Base-by-base conservation (phyloP, 768 basidiomycete species). In the Kwoniella sp. region DNA sequence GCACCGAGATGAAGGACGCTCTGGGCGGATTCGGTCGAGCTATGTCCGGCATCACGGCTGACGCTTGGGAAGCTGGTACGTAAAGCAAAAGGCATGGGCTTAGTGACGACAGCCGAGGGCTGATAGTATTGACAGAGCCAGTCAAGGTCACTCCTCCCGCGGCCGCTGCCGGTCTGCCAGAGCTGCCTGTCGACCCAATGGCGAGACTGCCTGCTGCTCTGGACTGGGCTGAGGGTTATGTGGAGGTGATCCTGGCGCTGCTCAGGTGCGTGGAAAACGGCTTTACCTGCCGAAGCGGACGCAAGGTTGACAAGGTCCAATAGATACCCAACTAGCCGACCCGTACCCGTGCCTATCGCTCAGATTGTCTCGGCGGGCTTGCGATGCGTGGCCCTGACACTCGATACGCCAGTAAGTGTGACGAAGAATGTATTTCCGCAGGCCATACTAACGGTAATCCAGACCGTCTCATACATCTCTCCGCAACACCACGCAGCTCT, bases 311-410 rank as follows among this genome's bases (percentile, higher is more conserved):
- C 49, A 55, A 32, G 43, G 22, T 12, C 4, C 20, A 12, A 8
- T 37, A 71, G 67, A 29, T 66, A 57, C 37, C 53, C 52, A 15
- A 69, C 69, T 1, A 46, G 53, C 23, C 60, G 74, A 50, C 67
- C 71, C 6, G 74, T 75, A 6, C 60, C 71, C 1, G 57, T 75
- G 0, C 74, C 74, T 2, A 59, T 75, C 27, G 74, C 69, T 29
- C 53, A 56, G 26, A 36, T 75, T 15, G 62, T 73, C 12, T 57
- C 65, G 0, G 59, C 70, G 10, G 67, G 62, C 12, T 36, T 73
- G 31, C 52, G 70, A 46, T 64, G 67, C 27, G 45, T 75, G 20
- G 54, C 59, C 20, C 25, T 73, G 12, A 69, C 64, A 0, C 33
- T 66, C 1, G 62, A 66, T 27, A 63, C 64, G 0, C 56, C 67